A percentile compares a stretch with the other conserved stretches of the same genome.
Conservation (phyloP, 1,284 basidiomycete genomes). For the Meripilus lineatus region DNA sequence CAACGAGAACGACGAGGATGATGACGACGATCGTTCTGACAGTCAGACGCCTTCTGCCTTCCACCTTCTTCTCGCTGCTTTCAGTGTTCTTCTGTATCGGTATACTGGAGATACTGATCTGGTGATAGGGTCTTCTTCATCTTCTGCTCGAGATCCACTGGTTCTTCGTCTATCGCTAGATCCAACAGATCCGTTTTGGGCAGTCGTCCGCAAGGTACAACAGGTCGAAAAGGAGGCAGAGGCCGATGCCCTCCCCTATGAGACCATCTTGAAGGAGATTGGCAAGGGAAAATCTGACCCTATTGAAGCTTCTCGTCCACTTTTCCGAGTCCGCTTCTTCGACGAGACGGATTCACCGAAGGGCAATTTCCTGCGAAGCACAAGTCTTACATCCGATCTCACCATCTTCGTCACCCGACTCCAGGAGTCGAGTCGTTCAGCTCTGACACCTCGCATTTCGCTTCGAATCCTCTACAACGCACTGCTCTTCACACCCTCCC, state of each 20-base stretch:
- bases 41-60: conserved; percentile 74
- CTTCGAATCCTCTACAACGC: conserved; percentile 94
- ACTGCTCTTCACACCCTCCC: conserved; percentile 79
- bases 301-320: conserved; percentile 48
- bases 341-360: conserved; percentile 80
- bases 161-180: conserved; percentile 85
- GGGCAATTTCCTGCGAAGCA: conserved; percentile 74
- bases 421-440: conserved; percentile 62
- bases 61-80: conserved; percentile 89
- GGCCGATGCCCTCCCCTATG: conserved; percentile 80
- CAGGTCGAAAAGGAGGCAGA: conserved; percentile 85
- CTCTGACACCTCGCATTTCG: conserved; percentile 75
- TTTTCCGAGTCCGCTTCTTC: conserved; percentile 96
- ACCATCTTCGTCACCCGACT: conserved; percentile 77
- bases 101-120: conserved; percentile 97
- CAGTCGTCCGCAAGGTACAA: conserved; percentile 84
- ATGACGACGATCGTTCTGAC: conserved; percentile 42
- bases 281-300: conserved; percentile 60
- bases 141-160: conserved; percentile 74
- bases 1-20: conserved; percentile 47
- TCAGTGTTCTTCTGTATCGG: conserved; percentile 87
- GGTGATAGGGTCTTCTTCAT: conserved; percentile 88
- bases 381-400: conserved; percentile 86
- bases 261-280: conserved; percentile 73
- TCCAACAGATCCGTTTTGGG: conserved; percentile 88